Base-by-base conservation (phyloP, 1,284 basidiomycete genomes). In the Peniophora sp. region DNA sequence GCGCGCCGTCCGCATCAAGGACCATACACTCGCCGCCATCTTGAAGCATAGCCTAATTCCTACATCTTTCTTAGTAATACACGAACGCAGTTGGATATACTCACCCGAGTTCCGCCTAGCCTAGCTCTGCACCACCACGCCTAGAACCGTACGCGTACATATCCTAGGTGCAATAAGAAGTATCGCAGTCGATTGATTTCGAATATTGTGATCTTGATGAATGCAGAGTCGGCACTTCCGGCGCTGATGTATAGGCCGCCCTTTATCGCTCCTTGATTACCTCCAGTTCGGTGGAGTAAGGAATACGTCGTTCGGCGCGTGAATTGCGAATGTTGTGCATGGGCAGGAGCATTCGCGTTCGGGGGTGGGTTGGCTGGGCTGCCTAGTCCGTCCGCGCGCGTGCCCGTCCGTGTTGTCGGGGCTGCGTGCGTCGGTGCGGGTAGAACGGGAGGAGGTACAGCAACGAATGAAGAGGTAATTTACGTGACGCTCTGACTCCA, bases 181-280 rank as follows among this genome's bases (percentile, higher is more conserved):
- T 64, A 97, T 92, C 23, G 92, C 87, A 53, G 87, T 77, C 27
- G 88, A n/a, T n/a, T n/a, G n/a, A n/a, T 78, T 66, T 97, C 89
- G 63, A 96, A 97, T 50, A 99, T 92, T 72, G 99, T 99, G 72
- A 99, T 97, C 73, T 97, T 97, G 59, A 97, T 79, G 68, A 94
- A 96, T 35, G 92, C 83, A 34, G 89, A 83, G 59, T 89, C 85
- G 14, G 83, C 79, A 58, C 86, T 88, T 50, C 74, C 77, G 16
- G 81, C 79, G 41, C 85, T 89, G 60, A 89, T 85, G 58, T n/a
- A n/a, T n/a, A n/a, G 78, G 84, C 54, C 75, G 60, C 55, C 74
- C 83, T 24, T 79, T 81, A 12, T 77, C 74, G 10, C 83, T 79
- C 22, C 75, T 76, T 17, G 64, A n/a, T n/a, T 27, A 41, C 63